phyloP scores from a whole-genome alignment of 768 basidiomycete species.

The Lactarius deliciosus region DNA sequence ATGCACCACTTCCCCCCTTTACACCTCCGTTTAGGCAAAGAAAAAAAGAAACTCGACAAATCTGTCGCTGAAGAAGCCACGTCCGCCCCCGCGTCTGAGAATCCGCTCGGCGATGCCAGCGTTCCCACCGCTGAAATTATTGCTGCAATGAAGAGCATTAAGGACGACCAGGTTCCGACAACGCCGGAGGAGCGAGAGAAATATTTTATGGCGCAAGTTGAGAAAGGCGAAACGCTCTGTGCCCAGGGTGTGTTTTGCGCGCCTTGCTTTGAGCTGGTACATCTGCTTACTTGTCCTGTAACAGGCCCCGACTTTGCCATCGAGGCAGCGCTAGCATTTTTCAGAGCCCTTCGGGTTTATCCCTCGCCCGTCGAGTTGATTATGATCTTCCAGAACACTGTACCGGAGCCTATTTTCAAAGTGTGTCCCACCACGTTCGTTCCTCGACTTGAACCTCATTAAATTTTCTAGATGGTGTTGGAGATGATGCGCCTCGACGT shows the following conservation, averaged over 20 bases:
- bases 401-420: slow-evolving; percentile 79
- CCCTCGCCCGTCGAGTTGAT: slow-evolving; percentile 93
- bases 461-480: slow-evolving; percentile 57
- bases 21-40: slow-evolving; percentile 59
- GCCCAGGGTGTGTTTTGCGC: slow-evolving; percentile 55
- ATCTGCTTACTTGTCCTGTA: slow-evolving; percentile 5
- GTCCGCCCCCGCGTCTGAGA: slow-evolving; percentile 31
- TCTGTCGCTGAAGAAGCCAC: slow-evolving; percentile 40
- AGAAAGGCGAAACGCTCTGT: slow-evolving; percentile 81
- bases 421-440: slow-evolving; percentile 38
- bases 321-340: slow-evolving; percentile 86
- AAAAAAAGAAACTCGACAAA: slow-evolving; percentile 87
- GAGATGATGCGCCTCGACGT: slow-evolving; percentile 88
- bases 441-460: slow-evolving; percentile 13
- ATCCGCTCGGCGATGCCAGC: slow-evolving; percentile 32
- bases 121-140: slow-evolving; percentile 55
- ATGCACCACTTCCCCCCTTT: neutral
- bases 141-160: slow-evolving; percentile 63
- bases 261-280: neutral
- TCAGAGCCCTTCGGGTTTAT: slow-evolving; percentile 90
- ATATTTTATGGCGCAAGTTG: slow-evolving; percentile 91
- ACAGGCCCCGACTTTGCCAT: slow-evolving; percentile 77
- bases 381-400: slow-evolving; percentile 90
- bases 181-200: slow-evolving; percentile 77
- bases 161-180: slow-evolving; percentile 64